A percentile compares a stretch with the other conserved stretches of the same genome.
These are phyloP conservation scores for Arachnomyces sp. DNA, from an alignment of 2,329 filamentous ascomycete species.

Conservation along the genomic window DNA sequence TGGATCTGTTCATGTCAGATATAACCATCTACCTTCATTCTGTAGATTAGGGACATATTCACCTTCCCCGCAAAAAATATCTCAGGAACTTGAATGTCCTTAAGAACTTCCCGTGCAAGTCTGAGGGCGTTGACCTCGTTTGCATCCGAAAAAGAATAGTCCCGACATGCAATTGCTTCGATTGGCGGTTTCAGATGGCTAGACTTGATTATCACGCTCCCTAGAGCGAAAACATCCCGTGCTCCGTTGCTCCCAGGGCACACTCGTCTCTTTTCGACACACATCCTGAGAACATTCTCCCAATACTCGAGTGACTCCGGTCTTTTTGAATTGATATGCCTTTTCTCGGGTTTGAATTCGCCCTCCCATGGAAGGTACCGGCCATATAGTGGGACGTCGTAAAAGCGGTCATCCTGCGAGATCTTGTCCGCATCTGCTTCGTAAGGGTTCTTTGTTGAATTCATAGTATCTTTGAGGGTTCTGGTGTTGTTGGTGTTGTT, in stretches of 20 bases:
- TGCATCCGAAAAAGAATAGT: conserved; percentile 36
- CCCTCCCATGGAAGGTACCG: conserved; percentile 21
- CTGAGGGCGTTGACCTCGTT: conserved; percentile 32
- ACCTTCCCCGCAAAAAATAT: conserved; percentile 37
- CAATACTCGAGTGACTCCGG: conserved; percentile 58
- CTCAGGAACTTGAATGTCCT: conserved; percentile 25
- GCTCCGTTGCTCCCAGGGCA: conserved; percentile 28
- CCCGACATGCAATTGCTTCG: conserved; percentile 10
- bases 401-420: conserved; percentile 22
- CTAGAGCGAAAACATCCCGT: conserved; percentile 38
- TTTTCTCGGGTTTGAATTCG: conserved; percentile 30
- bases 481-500: too few relatives aligned
- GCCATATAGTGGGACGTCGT: conserved; percentile 25
- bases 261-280: conserved; percentile 21
- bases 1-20: conserved; percentile 23
- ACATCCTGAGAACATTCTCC: conserved; percentile 33
- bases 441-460: conserved; percentile 2
- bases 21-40: conserved; percentile 5
- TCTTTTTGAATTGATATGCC: conserved; percentile 47
- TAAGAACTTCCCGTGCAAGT: conserved; percentile 21
- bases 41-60: conserved; percentile 5
- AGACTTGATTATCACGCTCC: conserved; percentile 35
- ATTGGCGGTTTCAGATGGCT: conserved; percentile 28
- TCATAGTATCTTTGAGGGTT: too few relatives aligned
- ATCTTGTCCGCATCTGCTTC: conserved; percentile 24